These are phyloP conservation scores for Fusarium secorum DNA, from an alignment of 2,329 filamentous ascomycete species.

Conservation along the genomic window DNA sequence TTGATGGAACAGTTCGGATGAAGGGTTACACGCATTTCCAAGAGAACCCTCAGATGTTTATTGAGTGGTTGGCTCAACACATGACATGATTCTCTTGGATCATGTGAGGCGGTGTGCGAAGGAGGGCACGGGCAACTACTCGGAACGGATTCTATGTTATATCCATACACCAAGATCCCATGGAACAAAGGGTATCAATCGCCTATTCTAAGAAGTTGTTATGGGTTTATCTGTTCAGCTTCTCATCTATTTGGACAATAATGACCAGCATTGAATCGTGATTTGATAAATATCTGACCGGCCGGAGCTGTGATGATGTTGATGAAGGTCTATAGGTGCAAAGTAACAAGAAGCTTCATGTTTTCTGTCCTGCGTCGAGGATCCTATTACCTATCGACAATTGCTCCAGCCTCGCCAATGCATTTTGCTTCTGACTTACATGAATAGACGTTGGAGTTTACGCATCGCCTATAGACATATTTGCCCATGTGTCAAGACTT, in stretches of 20 bases:
- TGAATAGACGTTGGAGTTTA: rapidly evolving
- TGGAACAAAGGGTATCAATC: rapidly evolving
- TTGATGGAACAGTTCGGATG: background rate
- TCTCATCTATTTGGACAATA: background rate
- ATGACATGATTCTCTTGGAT: background rate
- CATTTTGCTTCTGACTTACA: rapidly evolving
- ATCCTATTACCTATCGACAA: rapidly evolving
- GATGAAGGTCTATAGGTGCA: background rate
- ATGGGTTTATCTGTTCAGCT: rapidly evolving
- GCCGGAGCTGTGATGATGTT: background rate
- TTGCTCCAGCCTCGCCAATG: rapidly evolving
- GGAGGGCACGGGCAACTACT: rapidly evolving
- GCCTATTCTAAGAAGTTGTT: rapidly evolving
- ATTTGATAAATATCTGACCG: rapidly evolving
- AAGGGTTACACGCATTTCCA: background rate
- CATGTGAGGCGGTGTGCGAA: rapidly evolving
- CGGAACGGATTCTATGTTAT: background rate
- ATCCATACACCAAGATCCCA: background rate
- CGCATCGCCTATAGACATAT: background rate
- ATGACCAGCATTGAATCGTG: background rate
- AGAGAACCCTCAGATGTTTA: background rate
- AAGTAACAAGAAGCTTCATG: rapidly evolving
- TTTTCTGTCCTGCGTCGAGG: rapidly evolving
- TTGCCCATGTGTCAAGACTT: rapidly evolving
- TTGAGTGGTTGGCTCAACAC: background rate